Evolutionary conservation across 352 stramenopile species (phyloP).

Genomic region (Achlya hypogyna): DNA sequence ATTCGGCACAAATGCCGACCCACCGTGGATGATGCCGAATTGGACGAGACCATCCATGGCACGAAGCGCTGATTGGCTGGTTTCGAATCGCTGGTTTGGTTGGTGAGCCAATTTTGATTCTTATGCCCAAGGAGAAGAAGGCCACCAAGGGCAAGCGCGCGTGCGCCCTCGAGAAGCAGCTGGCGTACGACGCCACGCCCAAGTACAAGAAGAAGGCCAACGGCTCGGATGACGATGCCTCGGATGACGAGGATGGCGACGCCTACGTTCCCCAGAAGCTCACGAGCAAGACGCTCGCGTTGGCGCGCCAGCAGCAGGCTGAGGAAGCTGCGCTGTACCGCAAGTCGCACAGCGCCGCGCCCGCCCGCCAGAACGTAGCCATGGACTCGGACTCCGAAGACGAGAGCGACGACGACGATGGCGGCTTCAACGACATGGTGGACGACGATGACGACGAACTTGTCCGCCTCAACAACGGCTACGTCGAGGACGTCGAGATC

Average conservation of each 20-base stretch:
- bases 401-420: conserved; percentile 74
- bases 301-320: conserved; percentile 68
- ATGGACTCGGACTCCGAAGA: conserved; percentile 43
- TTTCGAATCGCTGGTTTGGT: background rate
- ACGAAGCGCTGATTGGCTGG: background rate
- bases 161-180: conserved; percentile 79
- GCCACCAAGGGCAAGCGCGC: conserved; percentile 64
- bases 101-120: background rate
- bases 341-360: conserved; percentile 27
- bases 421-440: conserved; percentile 58
- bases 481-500: conserved; percentile 86
- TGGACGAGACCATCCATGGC: background rate
- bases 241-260: conserved; percentile 50
- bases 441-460: conserved; percentile 86
- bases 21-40: too few relatives aligned
- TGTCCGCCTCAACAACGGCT: conserved; percentile 84
- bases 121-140: conserved; percentile 21
- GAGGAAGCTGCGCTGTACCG: conserved; percentile 49
- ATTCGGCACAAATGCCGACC: too few relatives aligned
- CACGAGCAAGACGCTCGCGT: conserved; percentile 66
- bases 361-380: conserved; percentile 1
- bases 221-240: conserved; percentile 42
- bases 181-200: conserved; percentile 77
- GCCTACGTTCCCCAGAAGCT: conserved; percentile 74
- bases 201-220: conserved; percentile 59